phyloP scores from a whole-genome alignment of 257 asterid species.

The Solanum gracilifrons region DNA sequence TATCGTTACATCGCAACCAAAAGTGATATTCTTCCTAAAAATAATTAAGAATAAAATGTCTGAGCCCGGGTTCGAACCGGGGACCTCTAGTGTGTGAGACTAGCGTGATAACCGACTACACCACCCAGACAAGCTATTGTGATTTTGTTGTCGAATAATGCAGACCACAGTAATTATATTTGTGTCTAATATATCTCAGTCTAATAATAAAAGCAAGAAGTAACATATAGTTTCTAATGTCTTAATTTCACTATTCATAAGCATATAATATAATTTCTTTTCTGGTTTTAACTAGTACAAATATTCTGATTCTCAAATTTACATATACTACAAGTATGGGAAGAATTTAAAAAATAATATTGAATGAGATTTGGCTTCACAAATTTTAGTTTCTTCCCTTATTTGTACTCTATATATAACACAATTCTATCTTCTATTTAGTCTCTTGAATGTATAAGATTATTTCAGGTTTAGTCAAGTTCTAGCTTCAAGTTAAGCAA shows the following conservation, averaged over 20 bases:
- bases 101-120: slow-evolving; percentile 99
- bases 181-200: not conserved
- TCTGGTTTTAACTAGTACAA: not conserved
- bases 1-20: no score
- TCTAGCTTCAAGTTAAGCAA: not conserved
- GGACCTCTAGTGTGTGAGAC: slow-evolving; percentile 99
- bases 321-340: not conserved
- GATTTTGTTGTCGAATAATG: not conserved
- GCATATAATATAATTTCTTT: not conserved
- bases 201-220: not conserved
- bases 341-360: not conserved
- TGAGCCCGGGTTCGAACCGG: slow-evolving; percentile 99
- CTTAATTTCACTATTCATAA: not conserved
- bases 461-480: not conserved
- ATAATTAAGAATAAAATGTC: slow-evolving; percentile 10
- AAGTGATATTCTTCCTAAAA: not conserved
- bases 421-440: not conserved
- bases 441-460: not conserved
- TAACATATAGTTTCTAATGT: not conserved
- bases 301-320: not conserved
- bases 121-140: slow-evolving; percentile 76
- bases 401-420: not conserved
- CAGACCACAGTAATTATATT: fast-evolving
- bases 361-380: not conserved
- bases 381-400: not conserved